Evolutionary conservation across 2,329 filamentous ascomycete species (phyloP).

Genomic region (Neurospora sp.): DNA sequence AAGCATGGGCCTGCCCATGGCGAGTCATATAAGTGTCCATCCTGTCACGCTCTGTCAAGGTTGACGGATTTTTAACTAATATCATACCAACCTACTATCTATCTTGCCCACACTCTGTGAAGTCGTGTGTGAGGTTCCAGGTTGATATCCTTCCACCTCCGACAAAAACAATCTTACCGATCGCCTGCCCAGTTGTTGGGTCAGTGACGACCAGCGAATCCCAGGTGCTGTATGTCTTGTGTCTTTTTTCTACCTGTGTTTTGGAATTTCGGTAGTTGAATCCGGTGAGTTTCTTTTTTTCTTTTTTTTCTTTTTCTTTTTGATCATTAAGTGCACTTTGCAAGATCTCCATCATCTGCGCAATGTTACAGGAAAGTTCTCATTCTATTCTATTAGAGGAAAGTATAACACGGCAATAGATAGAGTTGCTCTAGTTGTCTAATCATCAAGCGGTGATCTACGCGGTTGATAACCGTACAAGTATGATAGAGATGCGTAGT

Average conservation of each 20-base stretch:
- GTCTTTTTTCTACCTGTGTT: not conserved
- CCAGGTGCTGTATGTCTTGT: not conserved
- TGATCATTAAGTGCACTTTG: not conserved
- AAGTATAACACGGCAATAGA: not conserved
- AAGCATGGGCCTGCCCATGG: too few relatives aligned
- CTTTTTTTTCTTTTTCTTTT: too few relatives aligned
- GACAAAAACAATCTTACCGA: not conserved
- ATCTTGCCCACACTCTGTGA: too few relatives aligned
- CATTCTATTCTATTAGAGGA: not conserved
- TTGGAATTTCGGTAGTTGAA: not conserved
- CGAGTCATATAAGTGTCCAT: too few relatives aligned
- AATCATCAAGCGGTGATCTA: not conserved
- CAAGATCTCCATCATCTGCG: not conserved
- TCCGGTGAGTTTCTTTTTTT: not conserved
- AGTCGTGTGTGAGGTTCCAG: too few relatives aligned
- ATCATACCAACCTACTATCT: too few relatives aligned
- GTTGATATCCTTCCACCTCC: not conserved
- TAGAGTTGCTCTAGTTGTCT: not conserved
- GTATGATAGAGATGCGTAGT: not conserved
- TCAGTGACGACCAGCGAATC: not conserved
- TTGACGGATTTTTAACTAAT: too few relatives aligned
- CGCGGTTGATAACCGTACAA: not conserved
- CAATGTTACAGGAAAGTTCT: not conserved
- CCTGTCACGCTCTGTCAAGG: too few relatives aligned
- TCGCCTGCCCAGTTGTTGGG: not conserved